Evolutionary conservation across 139 green algal species (phyloP).

Genomic region (Chlamydomonas applanata): DNA sequence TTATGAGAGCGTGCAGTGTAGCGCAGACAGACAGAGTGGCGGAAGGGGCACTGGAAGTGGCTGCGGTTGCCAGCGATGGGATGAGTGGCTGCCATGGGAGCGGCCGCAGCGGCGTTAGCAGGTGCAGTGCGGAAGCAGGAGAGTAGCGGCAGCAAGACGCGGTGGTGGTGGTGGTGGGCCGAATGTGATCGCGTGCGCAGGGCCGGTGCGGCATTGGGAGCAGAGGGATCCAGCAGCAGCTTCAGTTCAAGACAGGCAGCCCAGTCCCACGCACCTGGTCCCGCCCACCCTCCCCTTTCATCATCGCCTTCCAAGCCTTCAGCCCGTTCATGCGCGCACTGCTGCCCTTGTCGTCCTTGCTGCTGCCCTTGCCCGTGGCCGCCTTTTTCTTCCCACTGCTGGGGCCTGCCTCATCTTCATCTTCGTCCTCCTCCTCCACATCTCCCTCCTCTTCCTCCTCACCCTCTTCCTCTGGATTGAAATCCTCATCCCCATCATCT

Average conservation of each 20-base stretch:
- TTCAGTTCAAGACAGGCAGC: too few relatives aligned
- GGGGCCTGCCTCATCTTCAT: not conserved
- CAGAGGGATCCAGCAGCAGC: slow-evolving; percentile 9
- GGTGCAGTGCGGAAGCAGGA: too few relatives aligned
- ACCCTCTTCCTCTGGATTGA: slow-evolving; percentile 12
- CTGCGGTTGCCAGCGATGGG: too few relatives aligned
- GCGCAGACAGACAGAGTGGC: too few relatives aligned
- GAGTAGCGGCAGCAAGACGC: too few relatives aligned
- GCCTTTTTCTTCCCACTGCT: not conserved
- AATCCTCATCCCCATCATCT: slow-evolving; percentile 7
- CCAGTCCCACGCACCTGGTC: not conserved
- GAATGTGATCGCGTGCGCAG: too few relatives aligned
- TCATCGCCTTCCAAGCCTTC: not conserved
- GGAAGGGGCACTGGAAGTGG: too few relatives aligned
- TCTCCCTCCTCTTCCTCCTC: slow-evolving; percentile 25
- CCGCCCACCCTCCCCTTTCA: slow-evolving; percentile 12
- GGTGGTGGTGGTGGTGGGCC: too few relatives aligned
- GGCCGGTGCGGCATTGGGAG: not conserved
- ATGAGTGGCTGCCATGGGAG: too few relatives aligned
- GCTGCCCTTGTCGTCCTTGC: slow-evolving; percentile 18
- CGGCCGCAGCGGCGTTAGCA: too few relatives aligned
- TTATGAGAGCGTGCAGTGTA: too few relatives aligned
- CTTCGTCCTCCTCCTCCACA: not conserved
- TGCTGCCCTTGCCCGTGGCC: slow-evolving; percentile 13
- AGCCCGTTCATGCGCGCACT: not conserved